Evolutionary conservation across 768 basidiomycete species (phyloP).

Genomic region (Tephrocybe sp.): DNA sequence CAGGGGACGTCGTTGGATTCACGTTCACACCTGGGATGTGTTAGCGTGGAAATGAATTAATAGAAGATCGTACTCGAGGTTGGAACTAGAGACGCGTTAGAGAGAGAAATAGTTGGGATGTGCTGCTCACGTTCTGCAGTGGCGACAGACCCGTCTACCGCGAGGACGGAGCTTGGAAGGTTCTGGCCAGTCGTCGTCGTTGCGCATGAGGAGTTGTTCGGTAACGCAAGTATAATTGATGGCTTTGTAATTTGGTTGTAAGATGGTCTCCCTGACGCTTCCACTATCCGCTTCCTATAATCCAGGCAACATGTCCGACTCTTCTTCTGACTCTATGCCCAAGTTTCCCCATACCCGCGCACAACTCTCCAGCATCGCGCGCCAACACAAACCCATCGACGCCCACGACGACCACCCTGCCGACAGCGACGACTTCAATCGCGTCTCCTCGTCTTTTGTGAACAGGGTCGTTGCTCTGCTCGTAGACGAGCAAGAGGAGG

Average conservation of each 20-base stretch:
- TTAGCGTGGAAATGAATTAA: background rate
- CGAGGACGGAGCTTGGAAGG: background rate
- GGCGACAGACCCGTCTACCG: background rate
- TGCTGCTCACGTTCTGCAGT: background rate
- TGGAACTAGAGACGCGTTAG: background rate
- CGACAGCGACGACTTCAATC: constrained; percentile 50
- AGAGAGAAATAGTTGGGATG: background rate
- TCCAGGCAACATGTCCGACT: constrained; percentile 8
- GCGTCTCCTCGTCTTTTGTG: constrained; percentile 64
- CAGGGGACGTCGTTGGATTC: background rate
- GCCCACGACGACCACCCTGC: constrained; percentile 56
- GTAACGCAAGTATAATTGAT: too few species aligned
- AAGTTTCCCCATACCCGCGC: constrained; percentile 84
- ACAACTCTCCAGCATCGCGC: constrained; percentile 71
- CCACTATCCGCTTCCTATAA: constrained; percentile 10
- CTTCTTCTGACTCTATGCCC: constrained; percentile 17
- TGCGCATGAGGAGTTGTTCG: background rate
- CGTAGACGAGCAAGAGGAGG: constrained; percentile 83
- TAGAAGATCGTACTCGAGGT: background rate
- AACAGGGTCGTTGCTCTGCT: constrained; percentile 70
- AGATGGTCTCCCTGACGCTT: constrained; percentile 13
- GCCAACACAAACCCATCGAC: constrained; percentile 67
- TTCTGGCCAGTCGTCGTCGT: background rate
- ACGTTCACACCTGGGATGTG: background rate
- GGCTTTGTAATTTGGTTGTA: constrained; percentile 7